These are phyloP conservation scores for Monosporascus sp. DNA, from an alignment of 2,329 filamentous ascomycete genomes.

Conservation along the genomic window DNA sequence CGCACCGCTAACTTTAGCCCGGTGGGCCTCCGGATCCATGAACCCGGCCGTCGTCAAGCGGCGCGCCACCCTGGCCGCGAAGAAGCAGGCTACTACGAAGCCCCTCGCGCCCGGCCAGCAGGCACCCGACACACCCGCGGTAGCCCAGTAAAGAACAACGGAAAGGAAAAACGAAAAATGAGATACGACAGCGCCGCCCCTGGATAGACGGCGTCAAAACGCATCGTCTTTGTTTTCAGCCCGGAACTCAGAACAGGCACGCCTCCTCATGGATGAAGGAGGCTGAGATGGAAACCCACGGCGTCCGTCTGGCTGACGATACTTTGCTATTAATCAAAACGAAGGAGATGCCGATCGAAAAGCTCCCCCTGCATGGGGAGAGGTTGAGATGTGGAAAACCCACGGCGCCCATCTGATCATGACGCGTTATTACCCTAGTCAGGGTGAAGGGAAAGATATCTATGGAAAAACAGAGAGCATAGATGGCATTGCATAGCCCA, in stretches of 20 bases:
- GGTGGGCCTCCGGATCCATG: slow-evolving; percentile 59
- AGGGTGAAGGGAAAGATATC: not conserved
- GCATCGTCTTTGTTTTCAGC: not conserved
- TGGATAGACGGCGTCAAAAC: too few species aligned
- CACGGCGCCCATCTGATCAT: too few species aligned
- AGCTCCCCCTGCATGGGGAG: too few species aligned
- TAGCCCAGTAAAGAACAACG: not conserved
- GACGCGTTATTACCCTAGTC: not conserved
- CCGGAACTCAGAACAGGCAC: too few species aligned
- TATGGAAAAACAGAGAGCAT: not conserved
- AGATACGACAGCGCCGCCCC: too few species aligned
- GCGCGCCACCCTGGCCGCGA: slow-evolving; percentile 54
- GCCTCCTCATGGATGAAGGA: too few species aligned
- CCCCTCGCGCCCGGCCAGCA: slow-evolving; percentile 7
- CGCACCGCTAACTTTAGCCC: slow-evolving; percentile 35
- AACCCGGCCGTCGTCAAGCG: slow-evolving; percentile 54
- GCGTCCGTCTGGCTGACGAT: too few species aligned
- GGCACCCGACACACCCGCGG: not conserved
- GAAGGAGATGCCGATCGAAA: too few species aligned
- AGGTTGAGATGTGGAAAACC: too few species aligned
- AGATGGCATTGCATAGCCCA: not conserved
- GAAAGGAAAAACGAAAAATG: not conserved
- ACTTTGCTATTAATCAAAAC: too few species aligned
- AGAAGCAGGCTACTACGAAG: slow-evolving; percentile 42
- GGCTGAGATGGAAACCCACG: too few species aligned